Evolutionary conservation across 768 basidiomycete species (phyloP).

Genomic region (Termitomyces sp.): DNA sequence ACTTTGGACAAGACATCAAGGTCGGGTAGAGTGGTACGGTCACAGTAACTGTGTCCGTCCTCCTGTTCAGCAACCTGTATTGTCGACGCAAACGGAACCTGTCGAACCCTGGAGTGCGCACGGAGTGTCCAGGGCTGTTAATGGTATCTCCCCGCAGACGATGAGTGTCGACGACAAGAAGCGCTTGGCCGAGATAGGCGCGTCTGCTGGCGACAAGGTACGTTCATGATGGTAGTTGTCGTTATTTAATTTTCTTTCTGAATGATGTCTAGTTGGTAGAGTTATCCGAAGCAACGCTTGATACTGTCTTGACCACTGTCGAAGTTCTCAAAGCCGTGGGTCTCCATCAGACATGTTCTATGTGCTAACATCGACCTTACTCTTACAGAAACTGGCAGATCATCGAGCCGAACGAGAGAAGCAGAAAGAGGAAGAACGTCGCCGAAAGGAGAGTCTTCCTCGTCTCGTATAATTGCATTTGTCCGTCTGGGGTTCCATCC

Average conservation of each 20-base stretch:
- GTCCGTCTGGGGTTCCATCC: neutral
- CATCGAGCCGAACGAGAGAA: slow-evolving; percentile 47
- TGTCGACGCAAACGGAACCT: slow-evolving; percentile 6
- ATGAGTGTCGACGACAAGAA: slow-evolving; percentile 36
- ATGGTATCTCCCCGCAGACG: slow-evolving; percentile 20
- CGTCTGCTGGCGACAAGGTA: slow-evolving; percentile 48
- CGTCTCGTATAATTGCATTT: slow-evolving; percentile 4
- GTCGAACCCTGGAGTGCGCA: slow-evolving; percentile 12
- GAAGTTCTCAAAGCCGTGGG: slow-evolving; percentile 57
- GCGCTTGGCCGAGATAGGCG: slow-evolving; percentile 37
- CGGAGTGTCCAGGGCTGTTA: slow-evolving; percentile 23
- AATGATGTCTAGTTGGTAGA: slow-evolving; percentile 43
- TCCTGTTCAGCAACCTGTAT: slow-evolving; percentile 10
- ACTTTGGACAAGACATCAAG: slow-evolving; percentile 37
- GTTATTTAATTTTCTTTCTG: neutral
- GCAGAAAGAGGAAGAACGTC: slow-evolving; percentile 24
- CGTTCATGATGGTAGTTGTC: slow-evolving; percentile 8
- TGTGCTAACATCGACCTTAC: slow-evolving; percentile 19
- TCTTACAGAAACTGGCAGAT: slow-evolving; percentile 42
- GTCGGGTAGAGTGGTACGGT: slow-evolving; percentile 20
- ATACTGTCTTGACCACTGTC: slow-evolving; percentile 49
- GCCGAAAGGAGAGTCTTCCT: slow-evolving; percentile 16
- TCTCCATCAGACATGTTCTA: slow-evolving; percentile 4
- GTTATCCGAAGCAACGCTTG: slow-evolving; percentile 64
- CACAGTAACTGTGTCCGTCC: slow-evolving; percentile 27